Evolutionary conservation across 495 filamentous ascomycete genomes (phyloP), one percentile per base, ranked within the genome.

Genomic region (Astrocystis sublimbata): DNA sequence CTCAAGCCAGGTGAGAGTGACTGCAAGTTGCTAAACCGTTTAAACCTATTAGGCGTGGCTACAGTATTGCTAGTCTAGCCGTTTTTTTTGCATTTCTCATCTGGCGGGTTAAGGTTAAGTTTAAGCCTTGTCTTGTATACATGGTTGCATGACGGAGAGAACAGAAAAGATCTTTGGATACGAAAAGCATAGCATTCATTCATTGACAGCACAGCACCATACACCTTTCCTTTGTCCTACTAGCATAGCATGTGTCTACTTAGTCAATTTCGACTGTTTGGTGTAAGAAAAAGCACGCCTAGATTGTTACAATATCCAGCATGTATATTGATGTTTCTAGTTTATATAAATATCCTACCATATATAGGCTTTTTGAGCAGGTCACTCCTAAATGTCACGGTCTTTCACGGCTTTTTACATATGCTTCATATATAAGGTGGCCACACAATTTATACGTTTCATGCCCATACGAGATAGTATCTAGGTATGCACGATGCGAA

Each of bases 121-220:
- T n/a, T n/a, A n/a, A 56, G 28, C 10, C 7, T 42, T 19, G 35
- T 26, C 21, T 30, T 42, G 21, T 7, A 36, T 52, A 6, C 2
- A 23, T 36, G 15, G 33, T 13, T 28, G 51, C 51, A 54, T 54
- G 4, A 38, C n/a, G 9, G 12, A 54, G 51, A 7, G 40, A 4
- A 3, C 46, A 5, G 54, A 35, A 21, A n/a, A 24, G 54, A n/a
- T n/a, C 36, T 28, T 45, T 15, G 40, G 6, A 40, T 45, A 58
- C 21, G 24, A 46, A 49, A 58, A 49, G 42, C 26, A 49, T 19
- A 13, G 41, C 38, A 58, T 23, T n/a, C n/a, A 19, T 47, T 30
- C 42, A 58, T 49, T 7, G 54, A 52, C 35, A 17, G 17, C 17
- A 45, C 7, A 31, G 54, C 42, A 58, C 49, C 13, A 58, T 58